Conservation (phyloP, 345 rosid species). For the Gossypium turneri region DNA sequence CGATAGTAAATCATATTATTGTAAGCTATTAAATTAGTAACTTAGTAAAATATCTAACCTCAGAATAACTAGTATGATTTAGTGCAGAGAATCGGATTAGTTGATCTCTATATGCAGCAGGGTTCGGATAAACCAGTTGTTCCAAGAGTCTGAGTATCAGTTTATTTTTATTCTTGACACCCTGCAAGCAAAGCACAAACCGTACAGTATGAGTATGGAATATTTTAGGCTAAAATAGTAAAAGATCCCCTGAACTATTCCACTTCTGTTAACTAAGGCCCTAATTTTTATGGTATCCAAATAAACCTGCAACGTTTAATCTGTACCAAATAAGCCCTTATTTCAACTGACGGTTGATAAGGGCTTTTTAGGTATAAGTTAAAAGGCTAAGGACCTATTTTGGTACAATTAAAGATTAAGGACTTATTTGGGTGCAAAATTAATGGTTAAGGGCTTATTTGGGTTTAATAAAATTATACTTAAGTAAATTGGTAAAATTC, state of each 20-base stretch:
- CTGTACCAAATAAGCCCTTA: too few relatives aligned
- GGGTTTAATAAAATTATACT: too few relatives aligned
- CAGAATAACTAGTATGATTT: conserved; percentile 91
- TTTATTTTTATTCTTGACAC: conserved; percentile 87
- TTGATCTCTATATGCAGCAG: conserved; percentile 97
- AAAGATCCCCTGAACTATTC: neutral
- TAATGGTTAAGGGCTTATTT: too few relatives aligned
- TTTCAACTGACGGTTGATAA: too few relatives aligned
- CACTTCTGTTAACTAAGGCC: too few relatives aligned
- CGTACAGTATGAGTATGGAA: neutral
- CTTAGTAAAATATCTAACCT: conserved; percentile 46
- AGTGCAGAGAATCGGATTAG: conserved; percentile 84
- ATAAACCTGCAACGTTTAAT: too few relatives aligned
- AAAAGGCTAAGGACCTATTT: too few relatives aligned
- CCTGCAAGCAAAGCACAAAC: conserved; percentile 43
- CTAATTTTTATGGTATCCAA: too few relatives aligned
- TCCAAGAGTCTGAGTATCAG: conserved; percentile 90
- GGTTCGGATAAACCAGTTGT: conserved; percentile 97
- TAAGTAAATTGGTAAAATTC: too few relatives aligned
- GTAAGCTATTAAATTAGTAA: conserved; percentile 7
- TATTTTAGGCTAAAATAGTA: neutral
- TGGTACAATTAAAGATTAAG: too few relatives aligned
- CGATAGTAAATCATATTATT: neutral
- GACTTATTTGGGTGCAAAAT: too few relatives aligned
- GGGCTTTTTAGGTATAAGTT: too few relatives aligned